Base-by-base conservation (phyloP, 140 eudicot species). In the Oenanthe javanica region DNA sequence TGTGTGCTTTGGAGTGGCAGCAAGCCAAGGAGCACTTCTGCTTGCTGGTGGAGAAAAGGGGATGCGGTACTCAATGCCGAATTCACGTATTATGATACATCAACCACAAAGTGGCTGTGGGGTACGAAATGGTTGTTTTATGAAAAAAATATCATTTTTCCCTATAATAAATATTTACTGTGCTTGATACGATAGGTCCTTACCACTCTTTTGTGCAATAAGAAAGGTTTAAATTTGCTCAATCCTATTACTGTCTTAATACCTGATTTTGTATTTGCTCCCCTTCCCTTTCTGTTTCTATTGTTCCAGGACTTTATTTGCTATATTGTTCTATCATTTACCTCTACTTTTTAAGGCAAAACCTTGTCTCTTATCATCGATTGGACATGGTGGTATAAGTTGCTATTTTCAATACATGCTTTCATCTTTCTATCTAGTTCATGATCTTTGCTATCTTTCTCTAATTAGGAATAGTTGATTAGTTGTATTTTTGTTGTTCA, bases 21-120 rank as follows among this genome's bases (percentile, higher is more conserved):
- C 98, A 79, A 92, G 96, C 85, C 96, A 94, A 77, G 96, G 87
- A 45, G 92, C 97, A 61, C 93, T 94, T 86, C 91, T 94, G 84
- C 97, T 94, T 86, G 98, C 98, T 49, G 98, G 97, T 75, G 98
- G 98, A 77, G 95, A 94, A 79, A 94, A 92, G 85, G 98, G 98
- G 48, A 94, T 94, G 98, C 90, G 98, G 64, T 94, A 90, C 76
- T 87, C 98, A 51, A 94, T 94, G 98, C 98, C 98, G 84, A 94
- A 94, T 88, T 82, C 98, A 48, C 97, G 98, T 57, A 90, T 94
- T 78, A 92, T 94, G 98, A 90, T 94, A 71, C 95, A 92, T 84
- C 98, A 92, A 79, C 98, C 98, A 31, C 97, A 89, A 88, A 85
- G 95, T 86, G 93, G 91, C 77, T 84, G 89, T 80, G 98, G 91